A percentile compares a stretch with the other conserved stretches of the same genome.
Conservation (phyloP, 202 grass and related monocot species). For the Hordeum pubiflorum region DNA sequence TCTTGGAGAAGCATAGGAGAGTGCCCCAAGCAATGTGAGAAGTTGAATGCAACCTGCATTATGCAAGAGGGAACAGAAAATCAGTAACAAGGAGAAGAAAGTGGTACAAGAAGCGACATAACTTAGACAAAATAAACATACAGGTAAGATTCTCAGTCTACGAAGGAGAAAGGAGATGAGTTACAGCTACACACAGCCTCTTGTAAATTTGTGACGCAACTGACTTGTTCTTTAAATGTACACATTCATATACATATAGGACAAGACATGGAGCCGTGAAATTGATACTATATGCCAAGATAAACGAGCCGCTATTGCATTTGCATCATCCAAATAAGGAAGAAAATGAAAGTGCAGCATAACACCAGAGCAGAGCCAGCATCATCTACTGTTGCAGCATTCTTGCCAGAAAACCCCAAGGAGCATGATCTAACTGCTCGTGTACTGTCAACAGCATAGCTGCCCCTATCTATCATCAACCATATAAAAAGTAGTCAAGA, state of each 20-base stretch:
- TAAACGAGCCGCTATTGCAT: neutral
- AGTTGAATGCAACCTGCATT: slow-evolving; percentile 36
- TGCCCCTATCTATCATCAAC: neutral
- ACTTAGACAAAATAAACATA: neutral
- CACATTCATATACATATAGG: neutral
- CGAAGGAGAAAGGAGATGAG: neutral
- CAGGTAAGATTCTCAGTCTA: neutral
- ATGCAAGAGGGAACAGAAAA: slow-evolving; percentile 15
- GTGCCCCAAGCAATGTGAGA: neutral
- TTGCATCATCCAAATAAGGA: neutral
- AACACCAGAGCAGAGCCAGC: neutral
- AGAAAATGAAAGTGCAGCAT: neutral
- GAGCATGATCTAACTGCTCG: neutral
- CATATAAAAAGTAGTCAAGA: neutral
- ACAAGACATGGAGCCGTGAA: neutral
- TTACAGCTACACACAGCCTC: neutral
- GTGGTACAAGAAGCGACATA: neutral
- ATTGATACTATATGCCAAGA: neutral
- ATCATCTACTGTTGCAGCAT: neutral
- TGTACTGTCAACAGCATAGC: neutral
- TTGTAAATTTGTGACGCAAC: neutral
- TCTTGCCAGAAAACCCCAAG: neutral
- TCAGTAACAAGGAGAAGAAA: slow-evolving; percentile 10
- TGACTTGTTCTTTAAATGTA: neutral
- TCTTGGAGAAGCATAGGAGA: slow-evolving; percentile 25